Evolutionary conservation across 495 filamentous ascomycete species (phyloP).

Genomic region (Neurospora pannonica): DNA sequence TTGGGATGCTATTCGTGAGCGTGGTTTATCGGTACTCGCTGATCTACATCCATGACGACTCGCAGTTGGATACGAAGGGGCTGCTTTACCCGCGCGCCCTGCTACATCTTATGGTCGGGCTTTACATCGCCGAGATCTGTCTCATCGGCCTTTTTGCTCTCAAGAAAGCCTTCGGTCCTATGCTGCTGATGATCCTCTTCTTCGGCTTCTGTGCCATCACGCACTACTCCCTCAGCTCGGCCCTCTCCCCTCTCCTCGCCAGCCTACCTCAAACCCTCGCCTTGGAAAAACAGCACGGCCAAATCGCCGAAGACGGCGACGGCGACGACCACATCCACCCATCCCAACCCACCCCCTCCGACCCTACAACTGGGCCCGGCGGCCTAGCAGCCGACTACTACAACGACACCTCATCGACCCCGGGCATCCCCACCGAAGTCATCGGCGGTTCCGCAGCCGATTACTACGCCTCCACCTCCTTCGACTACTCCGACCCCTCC

Average conservation of each 20-base stretch:
- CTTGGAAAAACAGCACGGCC: conserved; percentile 43
- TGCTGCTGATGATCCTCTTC: conserved; percentile 65
- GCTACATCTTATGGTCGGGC: conserved; percentile 72
- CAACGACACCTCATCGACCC: conserved; percentile 20
- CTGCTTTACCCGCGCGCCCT: conserved; percentile 68
- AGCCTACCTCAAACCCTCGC: conserved; percentile 53
- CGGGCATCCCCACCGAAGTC: background rate
- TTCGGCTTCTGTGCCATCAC: conserved; percentile 65
- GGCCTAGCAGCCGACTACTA: conserved; percentile 31
- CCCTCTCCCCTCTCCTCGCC: conserved; percentile 63
- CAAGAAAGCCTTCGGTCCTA: conserved; percentile 53
- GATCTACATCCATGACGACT: conserved; percentile 63
- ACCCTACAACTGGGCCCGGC: background rate
- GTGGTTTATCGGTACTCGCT: conserved; percentile 81
- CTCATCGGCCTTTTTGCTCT: conserved; percentile 78
- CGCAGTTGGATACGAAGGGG: conserved; percentile 75
- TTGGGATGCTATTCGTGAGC: conserved; percentile 72
- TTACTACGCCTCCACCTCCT: conserved; percentile 29
- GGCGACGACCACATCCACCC: conserved; percentile 18
- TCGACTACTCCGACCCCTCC: conserved; percentile 5
- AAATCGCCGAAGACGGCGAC: conserved; percentile 19
- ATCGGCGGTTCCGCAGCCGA: conserved; percentile 22
- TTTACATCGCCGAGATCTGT: conserved; percentile 71
- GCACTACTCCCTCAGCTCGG: conserved; percentile 67
- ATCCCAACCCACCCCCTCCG: conserved; percentile 2